Evolutionary conservation across 2,329 filamentous ascomycete species (phyloP).

Genomic region (Pezicula neosporulosa): DNA sequence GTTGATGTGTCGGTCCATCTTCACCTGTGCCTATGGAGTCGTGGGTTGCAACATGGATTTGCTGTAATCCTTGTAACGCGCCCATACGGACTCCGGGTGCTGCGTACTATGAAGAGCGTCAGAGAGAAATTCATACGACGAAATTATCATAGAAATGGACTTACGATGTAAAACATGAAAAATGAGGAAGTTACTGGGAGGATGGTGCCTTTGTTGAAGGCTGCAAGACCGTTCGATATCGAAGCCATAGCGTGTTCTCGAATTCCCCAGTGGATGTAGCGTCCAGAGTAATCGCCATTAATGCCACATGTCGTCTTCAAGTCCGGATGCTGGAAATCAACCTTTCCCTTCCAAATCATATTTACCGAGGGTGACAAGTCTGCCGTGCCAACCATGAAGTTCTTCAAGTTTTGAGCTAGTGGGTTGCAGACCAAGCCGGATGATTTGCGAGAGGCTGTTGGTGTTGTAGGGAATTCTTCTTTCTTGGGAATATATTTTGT

Average conservation of each 20-base stretch:
- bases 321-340: slow-evolving; percentile 44
- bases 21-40: slow-evolving; percentile 58
- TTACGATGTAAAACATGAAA: slow-evolving; percentile 57
- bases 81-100: slow-evolving; percentile 59
- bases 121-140: background rate
- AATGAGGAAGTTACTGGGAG: slow-evolving; percentile 56
- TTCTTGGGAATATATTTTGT: slow-evolving; percentile 41
- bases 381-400: slow-evolving; percentile 51
- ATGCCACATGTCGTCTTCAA: slow-evolving; percentile 41
- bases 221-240: slow-evolving; percentile 56
- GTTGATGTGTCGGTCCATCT: slow-evolving; percentile 61
- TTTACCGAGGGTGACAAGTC: slow-evolving; percentile 50
- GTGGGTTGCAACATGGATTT: slow-evolving; percentile 59
- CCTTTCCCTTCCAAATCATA: slow-evolving; percentile 51
- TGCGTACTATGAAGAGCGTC: slow-evolving; percentile 35
- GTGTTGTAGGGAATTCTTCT: slow-evolving; percentile 39
- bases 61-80: slow-evolving; percentile 49
- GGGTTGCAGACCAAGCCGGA: slow-evolving; percentile 47
- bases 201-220: slow-evolving; percentile 50
- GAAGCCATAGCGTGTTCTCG: slow-evolving; percentile 60
- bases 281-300: slow-evolving; percentile 50
- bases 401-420: slow-evolving; percentile 41
- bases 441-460: slow-evolving; percentile 47
- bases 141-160: background rate
- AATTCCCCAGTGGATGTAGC: slow-evolving; percentile 58